Evolutionary conservation across 441 rosid species (phyloP), one percentile per base, ranked within the genome.

Genomic region (Mallotus japonicus): DNA sequence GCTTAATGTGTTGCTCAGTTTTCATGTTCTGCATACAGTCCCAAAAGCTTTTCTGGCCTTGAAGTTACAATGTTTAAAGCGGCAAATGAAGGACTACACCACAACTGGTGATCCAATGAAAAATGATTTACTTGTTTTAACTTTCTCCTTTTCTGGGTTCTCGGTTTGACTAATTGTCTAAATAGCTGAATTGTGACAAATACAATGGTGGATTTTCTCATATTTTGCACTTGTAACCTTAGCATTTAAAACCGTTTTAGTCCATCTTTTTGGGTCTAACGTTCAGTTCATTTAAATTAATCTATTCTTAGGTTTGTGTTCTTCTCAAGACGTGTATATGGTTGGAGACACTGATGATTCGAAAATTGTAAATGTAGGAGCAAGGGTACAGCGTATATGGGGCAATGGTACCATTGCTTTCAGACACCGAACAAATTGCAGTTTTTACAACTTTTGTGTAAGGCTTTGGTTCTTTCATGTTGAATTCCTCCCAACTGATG

Each of bases 1-100:
- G 77, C 79, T 20, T 90, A 71, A 75, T 54, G n/a, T 49, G 47
- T 32, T 72, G 51, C 40, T 22, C 54, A 17, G 58, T 7, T 62
- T 20, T 46, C 19, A 40, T 56, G 50, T 19, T 42, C 67, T 62
- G 49, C 54, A 61, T 70, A 61, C 42, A 59, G 40, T 69, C 19
- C 51, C 8, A 8, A 54, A 20, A 20, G 76, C 76, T 49, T 66
- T 40, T 13, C 67, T 53, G 57, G 70, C 17, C 7, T 63, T 67
- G 12, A n/a, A 11, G 47, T 22, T 24, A 14, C 14, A 10, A 28
- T 50, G 62, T 64, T 65, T 32, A 24, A 53, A 75, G 75, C 15
- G 72, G 67, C 28, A 59, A 56, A 50, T 44, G 71, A 20, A 66
- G 20, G 34, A 20, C 67, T 5, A 32, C 34, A 62, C 54, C 22